Evolutionary conservation across 2,329 filamentous ascomycete species (phyloP), one percentile per base, ranked within the genome.

Genomic region (Aspergillus phoenicis): DNA sequence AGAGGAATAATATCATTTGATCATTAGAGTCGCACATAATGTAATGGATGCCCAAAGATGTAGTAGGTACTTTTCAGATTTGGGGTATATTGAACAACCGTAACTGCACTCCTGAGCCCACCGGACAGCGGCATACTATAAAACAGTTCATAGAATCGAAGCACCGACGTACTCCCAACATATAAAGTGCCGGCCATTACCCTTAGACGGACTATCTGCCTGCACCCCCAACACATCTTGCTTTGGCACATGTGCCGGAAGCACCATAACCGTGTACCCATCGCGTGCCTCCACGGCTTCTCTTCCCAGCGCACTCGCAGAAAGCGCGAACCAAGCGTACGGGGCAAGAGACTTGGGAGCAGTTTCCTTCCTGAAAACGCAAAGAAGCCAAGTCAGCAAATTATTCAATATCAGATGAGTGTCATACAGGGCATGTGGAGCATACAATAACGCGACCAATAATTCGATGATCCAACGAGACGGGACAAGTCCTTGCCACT

Each of bases 401-500:
- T 8, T 26, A 5, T n/a, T 49, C 1, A 20, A 30, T 8, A n/a
- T 41, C 20, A 17, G 11, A 36, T 6, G 5, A 5, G 11, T 15
- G 2, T 2, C 41, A 24, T 24, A 2, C 24, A 13, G 38, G 22
- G 39, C 4, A 24, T 43, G 8, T 24, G 38, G 4, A 52, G 72
- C 77, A 73, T 68, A 81, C 79, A 75, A 61, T 30, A 78, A 56
- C 49, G 60, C 62, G 4, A 72, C 62, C 24, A 80, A 70, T 30
- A 82, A 30, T 22, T 72, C 62, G 56, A 70, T 71, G 8, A 79
- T 72, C 79, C 80, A 82, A 15, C 65, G 63, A 4, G 71, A 62
- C 8, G 77, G 68, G 36, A 82, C 71, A 17, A 81, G 59, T 0
- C 79, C 80, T 28, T 70, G 72, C 80, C 80, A 82, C 59, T 70